Conservation (phyloP, 2,329 filamentous ascomycete genomes). For the Aspergillus sp. region DNA sequence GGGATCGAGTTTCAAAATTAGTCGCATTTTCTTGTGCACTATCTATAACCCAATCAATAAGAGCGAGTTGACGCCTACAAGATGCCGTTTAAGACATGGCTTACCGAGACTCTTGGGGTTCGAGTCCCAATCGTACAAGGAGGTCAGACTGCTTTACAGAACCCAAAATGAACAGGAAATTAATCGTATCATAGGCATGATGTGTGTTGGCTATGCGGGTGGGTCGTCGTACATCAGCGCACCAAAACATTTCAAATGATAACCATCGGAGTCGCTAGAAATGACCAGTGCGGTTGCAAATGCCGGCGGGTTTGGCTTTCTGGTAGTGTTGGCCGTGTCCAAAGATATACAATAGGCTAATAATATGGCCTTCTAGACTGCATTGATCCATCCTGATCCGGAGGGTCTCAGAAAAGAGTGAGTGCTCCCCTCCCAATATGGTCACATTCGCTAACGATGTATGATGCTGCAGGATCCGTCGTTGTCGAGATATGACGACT, state of each 20-base stretch:
- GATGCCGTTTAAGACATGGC: slow-evolving; percentile 10
- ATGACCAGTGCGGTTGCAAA: background rate
- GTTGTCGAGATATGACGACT: slow-evolving; percentile 68
- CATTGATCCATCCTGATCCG: background rate
- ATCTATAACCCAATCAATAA: too few relatives aligned
- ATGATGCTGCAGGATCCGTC: slow-evolving; percentile 90
- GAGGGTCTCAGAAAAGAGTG: background rate
- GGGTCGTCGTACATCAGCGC: background rate
- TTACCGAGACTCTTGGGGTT: slow-evolving; percentile 9
- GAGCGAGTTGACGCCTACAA: background rate
- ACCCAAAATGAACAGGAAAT: background rate
- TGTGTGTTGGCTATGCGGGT: background rate
- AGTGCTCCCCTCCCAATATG: background rate
- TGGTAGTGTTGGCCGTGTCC: background rate
- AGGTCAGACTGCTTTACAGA: slow-evolving; percentile 2
- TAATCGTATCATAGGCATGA: background rate
- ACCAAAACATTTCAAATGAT: background rate
- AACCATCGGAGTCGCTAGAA: background rate
- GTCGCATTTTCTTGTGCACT: too few relatives aligned
- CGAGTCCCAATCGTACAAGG: slow-evolving; percentile 10
- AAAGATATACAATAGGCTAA: background rate
- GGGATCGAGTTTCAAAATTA: too few relatives aligned
- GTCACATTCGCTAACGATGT: slow-evolving; percentile 24
- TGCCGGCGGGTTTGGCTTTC: background rate
- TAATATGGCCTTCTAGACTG: background rate